Evolutionary conservation across 129 eudicot species (phyloP), one percentile per base, ranked within the genome.

Genomic region (Saussurea involucrata): DNA sequence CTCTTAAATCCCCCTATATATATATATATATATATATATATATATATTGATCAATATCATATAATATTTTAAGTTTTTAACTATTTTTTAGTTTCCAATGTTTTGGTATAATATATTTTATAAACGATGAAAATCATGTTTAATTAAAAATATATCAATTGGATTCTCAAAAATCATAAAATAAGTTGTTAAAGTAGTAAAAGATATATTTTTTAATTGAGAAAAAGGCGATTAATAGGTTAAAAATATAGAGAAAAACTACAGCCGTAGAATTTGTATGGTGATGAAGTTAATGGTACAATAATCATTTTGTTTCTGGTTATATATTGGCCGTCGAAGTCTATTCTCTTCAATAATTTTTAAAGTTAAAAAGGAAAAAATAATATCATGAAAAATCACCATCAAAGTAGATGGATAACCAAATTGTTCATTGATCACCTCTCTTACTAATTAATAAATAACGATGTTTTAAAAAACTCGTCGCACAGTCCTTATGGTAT

Each of bases 241-340:
- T 60, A 78, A 42, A 63, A 63, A 79, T 60, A 18, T 40, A 10
- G 20, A 42, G 24, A 46, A 31, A 49, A 44, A 28, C 55, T 13
- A 64, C 57, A 79, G 34, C 83, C 83, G 83, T 72, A 44, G 78
- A 79, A 79, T 5, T 17, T 31, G 78, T 5, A 29, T 64, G 73
- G 37, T 72, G 64, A 27, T 17, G 63, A 37, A 36, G 24, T 12
- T 57, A 61, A 61, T 78, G 72, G 63, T 24, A 78, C 53, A 17
- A 44, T 27, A 36, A 63, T 63, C 2, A 29, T 79, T 72, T 72
- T 63, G 73, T 46, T 72, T 72, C 67, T 17, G 28, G 12, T 63
- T 71, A 63, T 42, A 63, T 42, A 63, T 31, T 65, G 78, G 21
- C 83, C 83, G 83, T 79, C 68, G 55, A 72, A 42, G 77, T 71